Conservation (phyloP, 306 rosid species). For the Vigna mungo region DNA sequence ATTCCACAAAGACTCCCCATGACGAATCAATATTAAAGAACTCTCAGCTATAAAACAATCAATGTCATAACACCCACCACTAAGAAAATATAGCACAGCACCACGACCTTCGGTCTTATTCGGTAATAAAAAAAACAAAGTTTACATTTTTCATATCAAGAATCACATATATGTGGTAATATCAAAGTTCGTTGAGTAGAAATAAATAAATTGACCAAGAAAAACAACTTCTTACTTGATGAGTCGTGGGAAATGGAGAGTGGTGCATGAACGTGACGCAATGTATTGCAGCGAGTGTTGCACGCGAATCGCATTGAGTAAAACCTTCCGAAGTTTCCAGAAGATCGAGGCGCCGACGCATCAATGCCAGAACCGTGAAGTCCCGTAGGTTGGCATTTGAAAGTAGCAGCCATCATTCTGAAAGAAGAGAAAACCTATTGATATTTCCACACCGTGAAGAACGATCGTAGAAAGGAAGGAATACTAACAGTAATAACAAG, state of each 20-base stretch:
- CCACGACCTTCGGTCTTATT: not conserved
- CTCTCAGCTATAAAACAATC: constrained; percentile 63
- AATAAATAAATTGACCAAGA: too few species aligned
- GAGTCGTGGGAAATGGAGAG: constrained; percentile 42
- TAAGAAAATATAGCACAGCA: too few species aligned
- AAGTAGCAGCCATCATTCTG: constrained; percentile 54
- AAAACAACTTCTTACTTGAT: constrained; percentile 35
- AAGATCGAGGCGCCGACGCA: constrained; percentile 24
- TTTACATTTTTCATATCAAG: not conserved
- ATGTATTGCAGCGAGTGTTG: constrained; percentile 31
- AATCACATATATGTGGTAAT: not conserved
- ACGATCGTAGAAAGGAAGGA: not conserved
- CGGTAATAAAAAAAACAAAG: not conserved
- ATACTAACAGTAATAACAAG: not conserved
- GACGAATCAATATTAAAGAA: constrained; percentile 83
- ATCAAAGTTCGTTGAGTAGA: not conserved
- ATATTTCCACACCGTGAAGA: not conserved
- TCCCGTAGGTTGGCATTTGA: constrained; percentile 45
- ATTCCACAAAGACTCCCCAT: constrained; percentile 95
- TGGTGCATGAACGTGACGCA: constrained; percentile 7
- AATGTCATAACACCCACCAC: not conserved
- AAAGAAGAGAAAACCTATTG: not conserved
- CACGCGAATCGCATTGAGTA: constrained; percentile 36
- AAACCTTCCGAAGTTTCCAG: constrained; percentile 40
- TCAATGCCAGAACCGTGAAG: constrained; percentile 38